phyloP scores from a whole-genome alignment of 2,329 filamentous ascomycete species.

The Ceratocystiopsis sp. region DNA sequence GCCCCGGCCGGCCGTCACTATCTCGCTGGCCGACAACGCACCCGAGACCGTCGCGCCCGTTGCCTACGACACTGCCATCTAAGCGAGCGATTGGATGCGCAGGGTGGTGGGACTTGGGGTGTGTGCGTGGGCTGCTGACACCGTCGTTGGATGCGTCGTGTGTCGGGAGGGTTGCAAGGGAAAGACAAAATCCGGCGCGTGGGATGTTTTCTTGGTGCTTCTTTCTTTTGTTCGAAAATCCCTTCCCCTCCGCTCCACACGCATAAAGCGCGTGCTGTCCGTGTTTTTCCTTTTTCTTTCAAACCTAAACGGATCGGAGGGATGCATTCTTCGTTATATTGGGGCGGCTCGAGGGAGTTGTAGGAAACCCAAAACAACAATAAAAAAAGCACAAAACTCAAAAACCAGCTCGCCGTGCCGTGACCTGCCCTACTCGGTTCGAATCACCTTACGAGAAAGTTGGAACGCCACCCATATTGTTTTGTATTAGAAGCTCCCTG shows the following conservation, averaged over 20 bases:
- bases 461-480: no score
- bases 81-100: conserved; percentile 17
- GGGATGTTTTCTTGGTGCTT: no score
- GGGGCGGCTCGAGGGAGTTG: conserved; percentile 1
- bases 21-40: conserved; percentile 15
- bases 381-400: not conserved
- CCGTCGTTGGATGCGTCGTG: no score
- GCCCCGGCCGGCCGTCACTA: conserved; percentile 62
- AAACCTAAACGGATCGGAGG: not conserved
- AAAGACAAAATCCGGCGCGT: no score
- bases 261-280: not conserved
- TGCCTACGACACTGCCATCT: conserved; percentile 97
- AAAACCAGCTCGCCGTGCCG: not conserved
- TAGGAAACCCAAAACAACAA: not conserved
- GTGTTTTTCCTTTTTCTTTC: conserved; percentile 1
- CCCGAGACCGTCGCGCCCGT: conserved; percentile 22
- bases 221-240: no score
- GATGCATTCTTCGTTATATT: conserved; percentile 3
- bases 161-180: not conserved
- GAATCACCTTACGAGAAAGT: no score
- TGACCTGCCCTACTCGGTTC: no score
- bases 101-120: no score
- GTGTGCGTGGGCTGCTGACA: no score
- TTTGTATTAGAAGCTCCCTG: no score
- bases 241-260: no score